Base-by-base conservation (phyloP, 192 early-diverging fungal species). In the Entomortierella parvispora region DNA sequence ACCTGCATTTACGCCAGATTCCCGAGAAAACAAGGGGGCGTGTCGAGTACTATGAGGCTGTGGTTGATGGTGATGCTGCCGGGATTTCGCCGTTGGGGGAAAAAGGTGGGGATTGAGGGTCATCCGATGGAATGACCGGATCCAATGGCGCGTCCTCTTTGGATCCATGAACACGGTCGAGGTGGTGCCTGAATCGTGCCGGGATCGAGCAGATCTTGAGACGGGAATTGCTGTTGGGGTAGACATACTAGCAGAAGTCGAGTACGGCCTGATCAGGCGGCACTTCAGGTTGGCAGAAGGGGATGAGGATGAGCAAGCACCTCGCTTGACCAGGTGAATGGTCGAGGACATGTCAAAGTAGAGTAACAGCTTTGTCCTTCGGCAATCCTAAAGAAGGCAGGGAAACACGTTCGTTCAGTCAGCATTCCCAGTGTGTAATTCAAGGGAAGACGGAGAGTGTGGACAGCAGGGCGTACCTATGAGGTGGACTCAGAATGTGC, bases 101-200 rank as follows among this genome's bases (percentile, higher is more conserved):
- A 28, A 57, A 17, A 67, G 57, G 31, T 65, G 65, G 10, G 74
- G 65, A 40, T 68, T 42, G 4, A 68, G 28, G 17, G 74, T 68
- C 74, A 77, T 77, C n/a, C 49, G 44, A 25, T 77, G 65, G 40
- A 77, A 67, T 20, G 74, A 65, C 4, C 54, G 65, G 48, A 77
- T 77, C 74, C 74, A 77, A 31, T 77, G 74, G 31, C 74, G 65
- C 65, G 74, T 68, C 51, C 62, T 61, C 63, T 43, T 68, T 28
- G 74, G 32, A 11, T 77, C 65, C 53, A 58, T 46, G 25, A 43
- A 18, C 18, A 29, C 31, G 37, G 12, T 40, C 7, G 37, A 40
- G 37, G 37, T 40, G 5, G 62, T 20, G 20, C 8, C 37, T 49
- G 42, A 32, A 2, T 65, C 26, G n/a, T 33, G 2, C n/a, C 45